Conservation (phyloP, 179 eudicot genomes). For the Beta macrorhiza region DNA sequence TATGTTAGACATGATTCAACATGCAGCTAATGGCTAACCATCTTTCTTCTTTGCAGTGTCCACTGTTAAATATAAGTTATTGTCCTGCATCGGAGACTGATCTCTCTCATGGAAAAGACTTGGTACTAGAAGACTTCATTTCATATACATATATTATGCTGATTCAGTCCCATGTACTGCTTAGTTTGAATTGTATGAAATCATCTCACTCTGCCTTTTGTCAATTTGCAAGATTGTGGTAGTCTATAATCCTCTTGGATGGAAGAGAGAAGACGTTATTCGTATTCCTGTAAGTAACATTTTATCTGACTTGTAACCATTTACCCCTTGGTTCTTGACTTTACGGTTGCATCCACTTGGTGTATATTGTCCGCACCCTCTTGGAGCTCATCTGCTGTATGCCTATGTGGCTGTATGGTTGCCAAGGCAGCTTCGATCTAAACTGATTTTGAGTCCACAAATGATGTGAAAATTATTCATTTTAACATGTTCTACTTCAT, state of each 20-base stretch:
- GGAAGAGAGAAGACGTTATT: slow-evolving; percentile 80
- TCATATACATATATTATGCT: slow-evolving; percentile 5
- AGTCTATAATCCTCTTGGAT: slow-evolving; percentile 88
- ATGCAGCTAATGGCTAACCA: slow-evolving; percentile 13
- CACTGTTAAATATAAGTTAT: slow-evolving; percentile 82
- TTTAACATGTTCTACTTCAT: background rate
- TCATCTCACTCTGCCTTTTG: slow-evolving; percentile 22
- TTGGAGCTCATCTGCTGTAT: background rate
- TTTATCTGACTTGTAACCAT: background rate
- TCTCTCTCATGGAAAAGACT: slow-evolving; percentile 61
- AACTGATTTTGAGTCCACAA: background rate
- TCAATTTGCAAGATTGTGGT: slow-evolving; percentile 56
- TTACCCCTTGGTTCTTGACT: background rate
- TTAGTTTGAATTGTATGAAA: background rate
- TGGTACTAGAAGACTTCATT: slow-evolving; percentile 44
- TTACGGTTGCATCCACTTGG: background rate
- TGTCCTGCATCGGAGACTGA: slow-evolving; percentile 87
- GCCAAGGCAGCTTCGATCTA: background rate
- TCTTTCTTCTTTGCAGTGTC: slow-evolving; percentile 61
- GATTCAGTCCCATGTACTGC: background rate
- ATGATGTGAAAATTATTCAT: background rate
- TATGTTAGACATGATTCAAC: slow-evolving; percentile 3
- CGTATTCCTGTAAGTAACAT: slow-evolving; percentile 77
- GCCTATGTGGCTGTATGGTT: background rate
- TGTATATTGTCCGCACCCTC: background rate